phyloP scores from a whole-genome alignment of 129 eudicot species.

The Centella asiatica region DNA sequence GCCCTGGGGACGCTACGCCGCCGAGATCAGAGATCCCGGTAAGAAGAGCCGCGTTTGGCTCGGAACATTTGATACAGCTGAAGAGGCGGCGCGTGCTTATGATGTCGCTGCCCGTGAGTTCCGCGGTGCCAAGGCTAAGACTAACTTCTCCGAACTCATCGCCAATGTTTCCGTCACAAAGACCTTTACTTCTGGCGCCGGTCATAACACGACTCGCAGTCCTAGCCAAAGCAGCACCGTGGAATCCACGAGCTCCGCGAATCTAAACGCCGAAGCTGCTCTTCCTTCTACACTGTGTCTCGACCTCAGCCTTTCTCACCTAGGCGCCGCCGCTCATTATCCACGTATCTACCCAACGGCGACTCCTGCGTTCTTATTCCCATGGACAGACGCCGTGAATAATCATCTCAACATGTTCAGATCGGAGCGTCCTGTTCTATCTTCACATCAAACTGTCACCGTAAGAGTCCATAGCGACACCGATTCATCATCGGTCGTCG shows the following conservation, averaged over 20 bases:
- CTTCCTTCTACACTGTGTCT: conserved; percentile 26
- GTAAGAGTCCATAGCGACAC: conserved; percentile 31
- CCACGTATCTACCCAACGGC: conserved; percentile 22
- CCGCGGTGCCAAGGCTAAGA: conserved; percentile 46
- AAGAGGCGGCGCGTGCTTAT: conserved; percentile 49
- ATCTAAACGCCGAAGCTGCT: conserved; percentile 12
- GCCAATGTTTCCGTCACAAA: background rate
- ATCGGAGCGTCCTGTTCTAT: conserved; percentile 15
- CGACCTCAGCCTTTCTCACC: conserved; percentile 34
- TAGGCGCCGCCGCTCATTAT: background rate
- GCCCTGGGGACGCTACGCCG: conserved; percentile 59
- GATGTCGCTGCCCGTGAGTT: conserved; percentile 42
- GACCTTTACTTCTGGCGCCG: background rate
- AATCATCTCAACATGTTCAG: conserved; percentile 19
- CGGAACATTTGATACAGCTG: conserved; percentile 44
- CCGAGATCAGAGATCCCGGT: conserved; percentile 56
- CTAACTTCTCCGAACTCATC: conserved; percentile 30
- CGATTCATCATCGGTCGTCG: conserved; percentile 37
- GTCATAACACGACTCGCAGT: conserved; percentile 15
- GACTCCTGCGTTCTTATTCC: conserved; percentile 29
- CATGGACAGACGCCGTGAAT: conserved; percentile 12
- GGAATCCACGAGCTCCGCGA: conserved; percentile 28
- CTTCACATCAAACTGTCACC: conserved; percentile 9
- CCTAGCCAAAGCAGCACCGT: conserved; percentile 46
- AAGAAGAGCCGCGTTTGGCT: conserved; percentile 61